Base-by-base conservation (phyloP, 352 stramenopile genomes). In the Globisporangium nunn region DNA sequence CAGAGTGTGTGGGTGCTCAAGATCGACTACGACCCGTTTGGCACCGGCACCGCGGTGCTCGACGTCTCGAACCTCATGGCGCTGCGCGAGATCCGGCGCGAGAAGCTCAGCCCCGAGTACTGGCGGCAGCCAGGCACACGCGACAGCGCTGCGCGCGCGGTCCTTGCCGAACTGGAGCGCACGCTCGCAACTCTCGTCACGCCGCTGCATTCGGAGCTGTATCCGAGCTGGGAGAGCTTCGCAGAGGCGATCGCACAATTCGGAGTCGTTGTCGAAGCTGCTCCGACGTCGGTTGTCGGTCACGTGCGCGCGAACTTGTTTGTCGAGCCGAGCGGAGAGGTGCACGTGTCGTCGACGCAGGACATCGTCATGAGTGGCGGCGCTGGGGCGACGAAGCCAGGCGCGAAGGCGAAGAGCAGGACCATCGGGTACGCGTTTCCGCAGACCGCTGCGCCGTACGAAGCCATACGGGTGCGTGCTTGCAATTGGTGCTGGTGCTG, bases 221-320 rank as follows among this genome's bases (percentile, higher is more conserved):
- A 83, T 52, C 61, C 72, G n/a, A 77, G 63, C 0, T 97, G 85
- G 85, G 54, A 51, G 1, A 59, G 68, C 12, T 96, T 86, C 43
- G 62, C 68, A 0, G 50, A 69, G 28, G 75, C 82, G 33, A 85
- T 96, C 40, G 29, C 53, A 0, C 72, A 84, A 52, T 78, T 86
- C 44, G 88, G 87, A 4, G 87, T 78, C 53, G 81, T 96, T 3
- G 69, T 97, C 37, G 87, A 97, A 58, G 82, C 78, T 6, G 65
- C 85, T 33, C 76, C 85, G 14, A 52, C 68, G 0, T 48, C 68
- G 35, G 56, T 75, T 1, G 53, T 76, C 1, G 72, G 75, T 29
- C 67, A 80, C 54, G 63, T 93, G 11, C 81, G 81, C 2, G 78
- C 73, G 6, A 94, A 88, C 45, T 28, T 96, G 31, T 93, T 96